Percentiles rank a stretch among this genome's conserved stretches.
These are phyloP conservation scores for Leccinum uliginosum DNA, from an alignment of 768 basidiomycete genomes.

Conservation along the genomic window DNA sequence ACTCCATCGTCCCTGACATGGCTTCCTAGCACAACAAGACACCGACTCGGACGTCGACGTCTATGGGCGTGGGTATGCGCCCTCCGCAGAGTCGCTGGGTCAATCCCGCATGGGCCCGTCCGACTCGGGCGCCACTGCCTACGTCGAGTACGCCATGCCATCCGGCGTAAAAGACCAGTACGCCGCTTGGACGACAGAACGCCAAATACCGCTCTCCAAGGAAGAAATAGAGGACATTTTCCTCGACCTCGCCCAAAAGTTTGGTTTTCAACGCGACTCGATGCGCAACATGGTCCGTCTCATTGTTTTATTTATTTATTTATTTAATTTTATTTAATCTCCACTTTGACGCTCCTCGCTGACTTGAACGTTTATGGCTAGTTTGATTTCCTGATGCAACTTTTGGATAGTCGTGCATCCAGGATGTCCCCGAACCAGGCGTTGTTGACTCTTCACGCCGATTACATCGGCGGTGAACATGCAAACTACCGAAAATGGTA, in stretches of 20 bases:
- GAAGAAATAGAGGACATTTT: slow-evolving; percentile 99
- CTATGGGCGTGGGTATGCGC: slow-evolving; percentile 65
- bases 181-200: slow-evolving; percentile 90
- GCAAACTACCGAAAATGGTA: slow-evolving; percentile 99
- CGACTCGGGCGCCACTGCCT: slow-evolving; percentile 68
- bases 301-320: slow-evolving; percentile 12
- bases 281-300: slow-evolving; percentile 87
- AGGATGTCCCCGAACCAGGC: slow-evolving; percentile 97
- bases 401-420: slow-evolving; percentile 93
- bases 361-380: slow-evolving; percentile 27
- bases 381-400: slow-evolving; percentile 98
- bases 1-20: slow-evolving; percentile 7
- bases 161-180: slow-evolving; percentile 75
- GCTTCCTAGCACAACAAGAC: slow-evolving; percentile 60
- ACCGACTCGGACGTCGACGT: slow-evolving; percentile 80
- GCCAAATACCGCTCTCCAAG: slow-evolving; percentile 94
- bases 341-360: no score
- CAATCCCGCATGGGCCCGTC: slow-evolving; percentile 57
- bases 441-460: slow-evolving; percentile 91
- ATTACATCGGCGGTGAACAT: slow-evolving; percentile 97
- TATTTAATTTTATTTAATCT: slow-evolving; percentile 15
- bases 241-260: slow-evolving; percentile 95
- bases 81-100: slow-evolving; percentile 71
- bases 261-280: slow-evolving; percentile 94
- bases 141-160: slow-evolving; percentile 55